Percentiles rank a stretch among this genome's conserved stretches.
These are phyloP conservation scores for Sordariomycetes sp. DNA, from an alignment of 2,329 filamentous ascomycete species.

Conservation along the genomic window DNA sequence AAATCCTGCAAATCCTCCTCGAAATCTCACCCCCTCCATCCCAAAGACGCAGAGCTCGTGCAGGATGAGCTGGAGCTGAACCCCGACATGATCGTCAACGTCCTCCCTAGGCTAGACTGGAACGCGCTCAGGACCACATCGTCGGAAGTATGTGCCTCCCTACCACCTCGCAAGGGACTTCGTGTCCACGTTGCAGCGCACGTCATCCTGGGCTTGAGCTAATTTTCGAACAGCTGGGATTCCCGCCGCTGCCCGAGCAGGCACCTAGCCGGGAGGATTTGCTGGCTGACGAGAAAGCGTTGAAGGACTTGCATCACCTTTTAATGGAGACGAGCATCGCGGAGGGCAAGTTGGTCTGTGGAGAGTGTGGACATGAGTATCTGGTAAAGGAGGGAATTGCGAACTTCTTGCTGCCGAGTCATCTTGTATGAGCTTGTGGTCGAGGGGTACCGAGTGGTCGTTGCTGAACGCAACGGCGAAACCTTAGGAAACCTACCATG, in stretches of 20 bases:
- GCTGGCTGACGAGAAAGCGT: constrained; percentile 56
- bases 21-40: constrained; percentile 81
- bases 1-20: constrained; percentile 84
- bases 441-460: not conserved
- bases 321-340: constrained; percentile 84
- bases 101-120: constrained; percentile 87
- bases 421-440: constrained; percentile 59
- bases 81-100: constrained; percentile 69
- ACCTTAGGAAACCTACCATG: not conserved
- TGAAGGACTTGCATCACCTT: constrained; percentile 71
- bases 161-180: too few relatives aligned
- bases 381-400: constrained; percentile 91
- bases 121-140: constrained; percentile 65
- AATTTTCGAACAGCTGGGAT: constrained; percentile 55
- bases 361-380: constrained; percentile 88
- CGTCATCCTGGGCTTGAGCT: not conserved
- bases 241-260: constrained; percentile 60
- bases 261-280: constrained; percentile 55
- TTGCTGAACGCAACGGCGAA: too few relatives aligned
- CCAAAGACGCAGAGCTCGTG: constrained; percentile 83
- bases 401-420: constrained; percentile 89
- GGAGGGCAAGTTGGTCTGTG: constrained; percentile 84
- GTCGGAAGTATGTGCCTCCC: constrained; percentile 55
- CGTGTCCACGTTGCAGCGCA: not conserved
- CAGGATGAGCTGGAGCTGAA: constrained; percentile 80